phyloP scores from a whole-genome alignment of 2,329 filamentous ascomycete species.

The Pestalotiopsis sp. region DNA sequence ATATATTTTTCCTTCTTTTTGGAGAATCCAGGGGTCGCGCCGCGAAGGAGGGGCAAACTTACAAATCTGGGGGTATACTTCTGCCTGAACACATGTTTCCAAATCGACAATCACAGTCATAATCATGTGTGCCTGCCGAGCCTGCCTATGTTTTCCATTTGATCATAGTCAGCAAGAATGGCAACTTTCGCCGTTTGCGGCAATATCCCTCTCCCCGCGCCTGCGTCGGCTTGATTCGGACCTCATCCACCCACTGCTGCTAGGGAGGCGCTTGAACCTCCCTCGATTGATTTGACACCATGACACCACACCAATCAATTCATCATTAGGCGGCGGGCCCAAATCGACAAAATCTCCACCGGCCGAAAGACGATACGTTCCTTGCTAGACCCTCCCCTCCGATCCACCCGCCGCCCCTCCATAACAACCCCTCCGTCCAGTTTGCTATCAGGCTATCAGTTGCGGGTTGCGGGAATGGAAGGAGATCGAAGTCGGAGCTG shows the following conservation, averaged over 20 bases:
- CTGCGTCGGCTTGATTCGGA: background rate
- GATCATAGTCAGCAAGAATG: background rate
- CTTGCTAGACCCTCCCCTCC: background rate
- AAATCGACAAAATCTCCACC: background rate
- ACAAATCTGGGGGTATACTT: background rate
- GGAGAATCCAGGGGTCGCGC: background rate
- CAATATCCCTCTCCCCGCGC: background rate
- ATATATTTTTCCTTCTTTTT: background rate
- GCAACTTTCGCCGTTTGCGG: slow-evolving; percentile 1
- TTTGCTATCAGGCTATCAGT: background rate
- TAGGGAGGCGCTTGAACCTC: background rate
- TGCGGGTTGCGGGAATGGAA: background rate
- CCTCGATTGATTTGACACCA: background rate
- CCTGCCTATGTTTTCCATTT: background rate
- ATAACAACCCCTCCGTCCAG: slow-evolving; percentile 1
- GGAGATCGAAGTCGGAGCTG: slow-evolving; percentile 8
- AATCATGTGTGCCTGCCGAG: no score
- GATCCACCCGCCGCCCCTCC: slow-evolving; percentile 3
- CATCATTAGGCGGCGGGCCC: background rate
- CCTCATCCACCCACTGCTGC: background rate
- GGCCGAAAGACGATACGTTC: background rate
- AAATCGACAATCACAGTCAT: background rate
- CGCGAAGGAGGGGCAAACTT: background rate
- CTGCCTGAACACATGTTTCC: background rate
- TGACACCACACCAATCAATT: background rate